Base-by-base conservation (phyloP, 2,329 filamentous ascomycete species). In the Fusarium xyrophilum region DNA sequence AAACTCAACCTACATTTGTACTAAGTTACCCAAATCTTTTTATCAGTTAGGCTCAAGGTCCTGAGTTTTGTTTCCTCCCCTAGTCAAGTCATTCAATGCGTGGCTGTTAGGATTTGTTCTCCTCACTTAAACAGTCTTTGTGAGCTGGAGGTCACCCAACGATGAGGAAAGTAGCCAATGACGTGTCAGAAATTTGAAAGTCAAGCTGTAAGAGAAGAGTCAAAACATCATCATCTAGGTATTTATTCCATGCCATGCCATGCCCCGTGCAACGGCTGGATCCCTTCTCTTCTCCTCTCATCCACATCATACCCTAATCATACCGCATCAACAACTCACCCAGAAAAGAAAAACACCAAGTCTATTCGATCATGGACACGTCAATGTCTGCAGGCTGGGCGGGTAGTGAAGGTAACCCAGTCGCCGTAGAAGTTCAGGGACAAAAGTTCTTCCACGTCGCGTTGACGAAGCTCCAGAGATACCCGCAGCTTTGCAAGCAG, bases 121-220 rank as follows among this genome's bases (percentile, higher is more conserved):
- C 14, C 7, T 2, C 6, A 7, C 4, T 28, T 44, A 21, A 30
- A 30, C 0, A 21, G 7, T 2, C 7, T 17, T 21, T 21, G 5
- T 17, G 14, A 17, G 14, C 2, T 30, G 2, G n/a, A 46, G n/a
- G 4, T 30, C 2, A 15, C n/a, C 11, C 4, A 8, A 46, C 15
- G 10, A 30, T 30, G 27, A 46, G 27, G 30, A 30, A 21, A 11
- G 14, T 21, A 9, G n/a, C 14, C n/a, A 46, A 15, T 30, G 27
- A 14, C 14, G 14, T 46, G n/a, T 21, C 3, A 21, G 43, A 30
- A 46, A 14, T 21, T 21, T 9, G 7, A 17, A 28, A 46, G 19
- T 21, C 7, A 17, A 17, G 3, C 5, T 8, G 5, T 4, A 30
- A 12, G 14, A 21, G 6, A 14, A 13, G n/a, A 17, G 27, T 30